phyloP scores from a whole-genome alignment of 2,329 filamentous ascomycete species.

The Colletotrichum sansevieriae region DNA sequence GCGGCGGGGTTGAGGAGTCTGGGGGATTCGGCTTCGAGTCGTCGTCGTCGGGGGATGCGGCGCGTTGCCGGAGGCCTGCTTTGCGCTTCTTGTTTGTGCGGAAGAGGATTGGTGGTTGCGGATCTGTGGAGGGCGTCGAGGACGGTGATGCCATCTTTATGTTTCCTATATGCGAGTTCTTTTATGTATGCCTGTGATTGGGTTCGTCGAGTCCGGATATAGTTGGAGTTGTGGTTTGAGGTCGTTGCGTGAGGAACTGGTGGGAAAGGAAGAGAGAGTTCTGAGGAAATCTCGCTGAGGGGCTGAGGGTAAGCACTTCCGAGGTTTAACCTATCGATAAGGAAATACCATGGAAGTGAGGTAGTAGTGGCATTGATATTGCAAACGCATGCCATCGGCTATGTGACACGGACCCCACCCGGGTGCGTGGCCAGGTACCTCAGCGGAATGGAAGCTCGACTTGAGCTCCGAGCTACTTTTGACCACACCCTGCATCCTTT shows the following conservation, averaged over 20 bases:
- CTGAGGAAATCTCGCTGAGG: slow-evolving; percentile 3
- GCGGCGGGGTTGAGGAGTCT: neutral
- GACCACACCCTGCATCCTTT: slow-evolving; percentile 14
- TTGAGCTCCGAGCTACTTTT: slow-evolving; percentile 40
- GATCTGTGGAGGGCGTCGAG: slow-evolving; percentile 21
- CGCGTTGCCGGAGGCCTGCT: slow-evolving; percentile 65
- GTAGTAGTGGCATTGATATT: neutral
- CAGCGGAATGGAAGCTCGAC: slow-evolving; percentile 12
- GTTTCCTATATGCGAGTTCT: too few species aligned
- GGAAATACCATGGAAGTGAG: neutral
- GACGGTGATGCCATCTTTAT: neutral
- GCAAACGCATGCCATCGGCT: slow-evolving; percentile 23
- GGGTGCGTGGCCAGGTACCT: neutral
- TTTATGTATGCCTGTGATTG: neutral
- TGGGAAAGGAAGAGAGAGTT: neutral
- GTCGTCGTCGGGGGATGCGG: slow-evolving; percentile 45
- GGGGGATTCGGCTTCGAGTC: neutral
- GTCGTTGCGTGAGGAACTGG: neutral
- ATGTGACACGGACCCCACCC: slow-evolving; percentile 8
- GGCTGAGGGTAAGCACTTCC: neutral
- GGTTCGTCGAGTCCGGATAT: neutral
- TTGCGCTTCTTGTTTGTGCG: slow-evolving; percentile 72
- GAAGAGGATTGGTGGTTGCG: slow-evolving; percentile 60
- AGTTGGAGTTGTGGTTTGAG: neutral
- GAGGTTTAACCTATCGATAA: slow-evolving; percentile 28